Conservation (phyloP, 495 filamentous ascomycete genomes). For the Halenospora varia region DNA sequence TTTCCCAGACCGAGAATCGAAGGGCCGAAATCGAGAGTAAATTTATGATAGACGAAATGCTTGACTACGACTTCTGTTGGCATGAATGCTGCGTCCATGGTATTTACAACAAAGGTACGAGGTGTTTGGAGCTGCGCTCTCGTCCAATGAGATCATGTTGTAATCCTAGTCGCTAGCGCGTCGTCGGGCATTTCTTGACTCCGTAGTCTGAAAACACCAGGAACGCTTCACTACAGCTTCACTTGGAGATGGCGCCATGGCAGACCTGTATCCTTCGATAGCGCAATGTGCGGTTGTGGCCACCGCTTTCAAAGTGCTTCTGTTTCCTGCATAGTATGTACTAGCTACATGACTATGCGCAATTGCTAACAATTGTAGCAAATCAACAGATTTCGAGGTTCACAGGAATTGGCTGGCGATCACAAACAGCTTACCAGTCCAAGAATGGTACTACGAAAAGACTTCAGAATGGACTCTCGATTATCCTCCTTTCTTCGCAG, state of each 20-base stretch:
- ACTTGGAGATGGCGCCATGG: slow-evolving; percentile 49
- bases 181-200: background rate
- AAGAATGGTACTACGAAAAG: slow-evolving; percentile 95
- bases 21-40: slow-evolving; percentile 25
- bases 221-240: background rate
- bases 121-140: slow-evolving; percentile 1
- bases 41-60: slow-evolving; percentile 24
- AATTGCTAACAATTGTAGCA: slow-evolving; percentile 49
- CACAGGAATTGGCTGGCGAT: slow-evolving; percentile 98
- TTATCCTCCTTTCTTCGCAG: slow-evolving; percentile 96
- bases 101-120: background rate
- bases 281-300: slow-evolving; percentile 83
- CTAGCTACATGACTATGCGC: background rate
- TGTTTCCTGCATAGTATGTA: slow-evolving; percentile 94
- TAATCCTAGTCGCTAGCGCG: background rate
- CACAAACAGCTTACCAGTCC: slow-evolving; percentile 79
- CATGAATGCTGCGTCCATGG: slow-evolving; percentile 25
- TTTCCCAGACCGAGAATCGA: slow-evolving; percentile 19
- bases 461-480: slow-evolving; percentile 99
- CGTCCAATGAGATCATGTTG: background rate
- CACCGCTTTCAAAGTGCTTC: slow-evolving; percentile 85
- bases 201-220: background rate
- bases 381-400: slow-evolving; percentile 98
- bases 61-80: slow-evolving; percentile 25
- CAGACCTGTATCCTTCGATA: slow-evolving; percentile 78